Evolutionary conservation across 2,329 filamentous ascomycete genomes (phyloP), one percentile per base, ranked within the genome.

Genomic region (Ceratocystis harringtonii): DNA sequence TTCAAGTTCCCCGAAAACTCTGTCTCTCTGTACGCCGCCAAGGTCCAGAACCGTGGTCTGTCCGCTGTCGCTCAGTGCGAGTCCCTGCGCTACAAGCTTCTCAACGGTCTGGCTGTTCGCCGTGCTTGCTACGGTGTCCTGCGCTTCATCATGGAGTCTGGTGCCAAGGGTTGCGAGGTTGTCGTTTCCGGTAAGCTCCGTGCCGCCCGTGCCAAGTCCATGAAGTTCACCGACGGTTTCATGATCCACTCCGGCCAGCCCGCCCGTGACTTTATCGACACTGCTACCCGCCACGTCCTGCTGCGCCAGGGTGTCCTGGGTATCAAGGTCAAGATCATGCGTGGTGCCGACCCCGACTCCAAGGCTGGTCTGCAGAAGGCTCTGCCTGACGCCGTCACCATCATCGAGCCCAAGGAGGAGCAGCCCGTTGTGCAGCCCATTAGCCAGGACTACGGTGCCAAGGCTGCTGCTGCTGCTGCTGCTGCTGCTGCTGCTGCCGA

Each of bases 271-370:
- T 99, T 99, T 84, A 99, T 99, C 79, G 94, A 99, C 85, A 85
- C 82, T 75, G 95, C 95, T 74, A 97, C 94, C 76, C 94, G 94
- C 75, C 94, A 99, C 90, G 94, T 99, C 75, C 91, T 99, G 72
- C 92, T 99, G 80, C 90, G 95, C 82, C 94, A 99, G 85, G 94
- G 94, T 89, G 94, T 99, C 72, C 84, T 99, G 72, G 94, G 94
- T 83, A 99, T 99, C 84, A 99, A 99, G 87, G 94, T 99, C 81
- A 99, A 99, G 92, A 99, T 99, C 83, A 99, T 99, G 94, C 92
- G 95, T 79, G 94, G 94, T 77, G 94, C 90, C 74, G 94, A 99
- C 84, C 94, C 94, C 78, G 91, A 97, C 82, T 94, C 94, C 87
- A 99, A 99, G 88, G 86, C 90, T 75, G 91, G 94, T 73, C 92